Percentiles rank a stretch among this genome's conserved stretches.
Conservation (phyloP, 495 filamentous ascomycete species). For the Evernia prunastri region DNA sequence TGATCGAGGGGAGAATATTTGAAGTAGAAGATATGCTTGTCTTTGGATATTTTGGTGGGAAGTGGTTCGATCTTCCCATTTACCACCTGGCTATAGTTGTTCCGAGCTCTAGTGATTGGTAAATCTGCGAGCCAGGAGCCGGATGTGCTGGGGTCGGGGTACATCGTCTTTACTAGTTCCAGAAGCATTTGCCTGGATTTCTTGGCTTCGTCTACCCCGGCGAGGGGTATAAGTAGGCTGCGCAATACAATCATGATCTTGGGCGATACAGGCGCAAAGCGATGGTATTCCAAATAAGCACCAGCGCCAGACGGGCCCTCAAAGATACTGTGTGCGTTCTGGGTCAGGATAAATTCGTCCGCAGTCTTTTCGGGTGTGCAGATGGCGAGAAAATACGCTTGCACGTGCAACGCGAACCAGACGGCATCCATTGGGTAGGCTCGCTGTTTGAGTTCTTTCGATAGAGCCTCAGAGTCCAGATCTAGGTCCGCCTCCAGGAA, state of each 20-base stretch:
- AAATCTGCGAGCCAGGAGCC: constrained; percentile 33
- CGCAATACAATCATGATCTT: constrained; percentile 45
- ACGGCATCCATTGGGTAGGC: constrained; percentile 39
- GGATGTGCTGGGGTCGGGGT: constrained; percentile 4
- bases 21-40: constrained; percentile 38
- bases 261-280: constrained; percentile 45
- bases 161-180: constrained; percentile 8
- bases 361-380: constrained; percentile 35
- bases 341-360: constrained; percentile 47
- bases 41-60: constrained; percentile 3
- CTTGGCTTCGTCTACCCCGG: constrained; percentile 21
- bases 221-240: constrained; percentile 25
- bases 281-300: constrained; percentile 37
- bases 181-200: constrained; percentile 10
- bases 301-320: constrained; percentile 37
- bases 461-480: constrained; percentile 32
- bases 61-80: constrained; percentile 23
- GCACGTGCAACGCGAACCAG: constrained; percentile 37
- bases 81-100: constrained; percentile 34
- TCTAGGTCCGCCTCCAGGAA: constrained; percentile 46
- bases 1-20: constrained; percentile 32
- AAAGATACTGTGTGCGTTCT: constrained; percentile 40
- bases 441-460: constrained; percentile 26
- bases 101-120: constrained; percentile 35
- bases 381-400: constrained; percentile 40